These are phyloP conservation scores for Penicillium alfredii DNA, from an alignment of 495 filamentous ascomycete genomes.

Conservation along the genomic window DNA sequence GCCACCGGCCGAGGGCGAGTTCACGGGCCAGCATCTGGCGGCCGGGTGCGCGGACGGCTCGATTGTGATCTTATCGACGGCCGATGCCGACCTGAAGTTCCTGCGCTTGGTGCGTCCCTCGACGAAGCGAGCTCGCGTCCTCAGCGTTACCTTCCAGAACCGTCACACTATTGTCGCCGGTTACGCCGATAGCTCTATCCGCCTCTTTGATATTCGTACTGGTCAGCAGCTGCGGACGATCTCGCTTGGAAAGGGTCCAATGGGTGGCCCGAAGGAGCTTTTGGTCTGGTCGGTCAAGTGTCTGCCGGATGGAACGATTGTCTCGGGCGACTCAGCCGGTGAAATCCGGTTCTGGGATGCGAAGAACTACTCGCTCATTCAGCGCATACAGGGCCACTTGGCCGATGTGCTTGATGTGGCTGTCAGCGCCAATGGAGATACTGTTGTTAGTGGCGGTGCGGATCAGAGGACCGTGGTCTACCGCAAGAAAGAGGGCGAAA, in stretches of 20 bases:
- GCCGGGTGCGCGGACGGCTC: slow-evolving; percentile 91
- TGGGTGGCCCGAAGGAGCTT: slow-evolving; percentile 71
- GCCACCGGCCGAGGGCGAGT: slow-evolving; percentile 38
- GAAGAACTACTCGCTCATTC: slow-evolving; percentile 77
- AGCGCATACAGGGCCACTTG: slow-evolving; percentile 76
- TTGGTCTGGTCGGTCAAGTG: slow-evolving; percentile 92
- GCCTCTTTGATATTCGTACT: slow-evolving; percentile 80
- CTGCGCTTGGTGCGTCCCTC: slow-evolving; percentile 64
- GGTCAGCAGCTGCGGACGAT: slow-evolving; percentile 70
- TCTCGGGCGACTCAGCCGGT: slow-evolving; percentile 91
- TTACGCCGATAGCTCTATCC: slow-evolving; percentile 86
- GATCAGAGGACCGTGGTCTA: slow-evolving; percentile 82
- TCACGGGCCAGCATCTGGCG: slow-evolving; percentile 64
- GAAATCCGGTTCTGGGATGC: slow-evolving; percentile 91
- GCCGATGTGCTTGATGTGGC: slow-evolving; percentile 87
- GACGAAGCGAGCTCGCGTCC: slow-evolving; percentile 74
- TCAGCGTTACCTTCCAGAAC: slow-evolving; percentile 85
- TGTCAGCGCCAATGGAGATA: slow-evolving; percentile 70
- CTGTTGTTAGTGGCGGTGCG: slow-evolving; percentile 86
- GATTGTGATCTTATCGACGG: slow-evolving; percentile 77
- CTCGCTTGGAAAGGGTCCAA: slow-evolving; percentile 71
- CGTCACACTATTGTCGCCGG: slow-evolving; percentile 78
- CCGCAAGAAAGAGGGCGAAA: slow-evolving; percentile 49
- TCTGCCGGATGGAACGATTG: slow-evolving; percentile 78
- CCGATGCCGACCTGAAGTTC: slow-evolving; percentile 70